Base-by-base conservation (phyloP, 306 rosid genomes). In the Quillaja saponaria region DNA sequence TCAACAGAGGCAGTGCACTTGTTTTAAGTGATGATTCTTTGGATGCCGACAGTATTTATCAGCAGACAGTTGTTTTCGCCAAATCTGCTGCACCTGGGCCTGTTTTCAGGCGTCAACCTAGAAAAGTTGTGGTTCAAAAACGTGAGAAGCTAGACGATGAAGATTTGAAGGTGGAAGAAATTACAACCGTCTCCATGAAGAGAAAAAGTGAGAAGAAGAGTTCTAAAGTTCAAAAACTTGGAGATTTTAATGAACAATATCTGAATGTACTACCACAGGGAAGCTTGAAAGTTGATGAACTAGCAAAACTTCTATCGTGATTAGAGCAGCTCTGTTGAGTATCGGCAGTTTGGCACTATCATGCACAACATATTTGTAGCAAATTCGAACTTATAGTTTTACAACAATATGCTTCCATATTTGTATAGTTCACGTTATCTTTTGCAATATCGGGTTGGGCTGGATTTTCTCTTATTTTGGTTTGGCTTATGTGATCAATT, bases 241-340 rank as follows among this genome's bases (percentile, higher is more conserved):
- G 45, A 44, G 84, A 72, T 56, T 85, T 81, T 75, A 84, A 75
- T 52, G 87, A 63, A 13, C 67, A 45, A 61, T 65, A 69, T 63
- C 64, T 74, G 67, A 75, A 71, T 63, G 80, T 77, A 61, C 85
- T 79, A 60, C 95, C 95, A 18, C 94, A 72, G 55, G 97, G 99
- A 73, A 86, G 88, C 82, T 49, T 84, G 64, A 75, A 87, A 84
- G 80, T 86, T 47, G 90, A 88, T 79, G 98, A 86, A 80, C 88
- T 88, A 59, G 98, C 95, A 34, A 82, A 88, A 73, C 81, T 82
- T 55, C 65, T 84, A 66, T 78, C 85, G n/a, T 82, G 71, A 82
- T 63, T 21, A 10, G 44, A 39, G 44, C 12, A 2, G 7, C 13
- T 1, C 16, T 11, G 49, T 11, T 19, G 7, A 35, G 63, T 53